These are phyloP conservation scores for Fusarium sp. DNA, from an alignment of 2,329 filamentous ascomycete genomes.

Conservation along the genomic window DNA sequence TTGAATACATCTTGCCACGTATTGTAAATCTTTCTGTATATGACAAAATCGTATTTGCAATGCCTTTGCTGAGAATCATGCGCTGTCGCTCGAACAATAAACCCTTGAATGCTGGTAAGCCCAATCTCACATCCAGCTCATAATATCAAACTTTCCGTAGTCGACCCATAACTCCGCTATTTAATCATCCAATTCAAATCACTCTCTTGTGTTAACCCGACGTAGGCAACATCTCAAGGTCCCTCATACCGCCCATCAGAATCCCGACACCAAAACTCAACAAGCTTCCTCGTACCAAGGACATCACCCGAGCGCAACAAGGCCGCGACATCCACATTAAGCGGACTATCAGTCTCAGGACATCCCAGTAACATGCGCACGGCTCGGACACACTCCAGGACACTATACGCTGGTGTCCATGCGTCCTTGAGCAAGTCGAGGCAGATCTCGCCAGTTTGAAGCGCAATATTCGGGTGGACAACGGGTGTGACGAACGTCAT, in stretches of 20 bases:
- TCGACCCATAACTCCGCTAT: conserved; percentile 33
- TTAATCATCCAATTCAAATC: background rate
- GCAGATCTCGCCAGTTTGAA: conserved; percentile 88
- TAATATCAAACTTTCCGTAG: conserved; percentile 6
- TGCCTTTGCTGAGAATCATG: background rate
- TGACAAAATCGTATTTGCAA: background rate
- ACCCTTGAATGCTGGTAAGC: conserved; percentile 10
- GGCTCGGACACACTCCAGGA: conserved; percentile 79
- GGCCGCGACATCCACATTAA: conserved; percentile 83
- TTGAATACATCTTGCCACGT: background rate
- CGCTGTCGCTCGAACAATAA: conserved; percentile 26
- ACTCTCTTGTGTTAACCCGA: background rate
- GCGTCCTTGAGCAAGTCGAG: conserved; percentile 83
- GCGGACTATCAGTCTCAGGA: conserved; percentile 78
- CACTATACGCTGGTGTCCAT: conserved; percentile 89
- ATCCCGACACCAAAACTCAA: conserved; percentile 74
- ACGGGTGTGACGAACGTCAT: conserved; percentile 87
- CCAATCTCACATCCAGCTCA: conserved; percentile 13
- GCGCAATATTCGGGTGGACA: conserved; percentile 83
- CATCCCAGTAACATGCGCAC: conserved; percentile 74
- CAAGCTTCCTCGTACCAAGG: conserved; percentile 75
- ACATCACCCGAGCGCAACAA: conserved; percentile 76
- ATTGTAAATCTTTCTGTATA: background rate
- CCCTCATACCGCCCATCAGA: conserved; percentile 54
- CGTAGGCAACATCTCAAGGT: conserved; percentile 34